Conservation (phyloP, 768 basidiomycete genomes). For the Naganishia antarctica region DNA sequence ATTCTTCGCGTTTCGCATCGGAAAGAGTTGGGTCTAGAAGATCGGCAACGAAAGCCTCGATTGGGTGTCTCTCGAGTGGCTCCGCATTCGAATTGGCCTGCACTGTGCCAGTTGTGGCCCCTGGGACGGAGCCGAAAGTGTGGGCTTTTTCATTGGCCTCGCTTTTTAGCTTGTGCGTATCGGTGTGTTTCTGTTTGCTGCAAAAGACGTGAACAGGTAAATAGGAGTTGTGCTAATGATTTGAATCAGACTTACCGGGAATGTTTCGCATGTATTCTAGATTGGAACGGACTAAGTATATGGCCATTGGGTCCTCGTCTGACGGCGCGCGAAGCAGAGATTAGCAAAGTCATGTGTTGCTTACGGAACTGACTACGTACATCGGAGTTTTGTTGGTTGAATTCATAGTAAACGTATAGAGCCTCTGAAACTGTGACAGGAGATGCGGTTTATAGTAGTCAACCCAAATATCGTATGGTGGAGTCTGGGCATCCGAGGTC, state of each 20-base stretch:
- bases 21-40: slow-evolving; percentile 61
- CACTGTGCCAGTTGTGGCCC: background rate
- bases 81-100: background rate
- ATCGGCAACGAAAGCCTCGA: slow-evolving; percentile 22
- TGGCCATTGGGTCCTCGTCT: slow-evolving; percentile 37
- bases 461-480: slow-evolving; percentile 54
- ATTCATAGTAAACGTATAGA: slow-evolving; percentile 50
- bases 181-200: slow-evolving; percentile 1
- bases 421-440: slow-evolving; percentile 45
- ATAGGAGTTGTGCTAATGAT: too few species aligned
- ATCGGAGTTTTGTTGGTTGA: slow-evolving; percentile 41
- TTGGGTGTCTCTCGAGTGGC: slow-evolving; percentile 15
- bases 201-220: background rate
- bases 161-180: background rate
- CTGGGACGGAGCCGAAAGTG: slow-evolving; percentile 24
- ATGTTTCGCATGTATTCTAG: slow-evolving; percentile 32
- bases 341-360: background rate
- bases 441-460: slow-evolving; percentile 64
- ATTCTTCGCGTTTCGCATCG: slow-evolving; percentile 64
- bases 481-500: background rate
- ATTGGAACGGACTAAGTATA: slow-evolving; percentile 40
- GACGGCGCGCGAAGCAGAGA: background rate
- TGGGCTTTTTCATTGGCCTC: slow-evolving; percentile 26
- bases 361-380: slow-evolving; percentile 28
- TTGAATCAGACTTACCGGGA: slow-evolving; percentile 12